Base-by-base conservation (phyloP, 129 eudicot genomes). In the Smallanthus sonchifolius region DNA sequence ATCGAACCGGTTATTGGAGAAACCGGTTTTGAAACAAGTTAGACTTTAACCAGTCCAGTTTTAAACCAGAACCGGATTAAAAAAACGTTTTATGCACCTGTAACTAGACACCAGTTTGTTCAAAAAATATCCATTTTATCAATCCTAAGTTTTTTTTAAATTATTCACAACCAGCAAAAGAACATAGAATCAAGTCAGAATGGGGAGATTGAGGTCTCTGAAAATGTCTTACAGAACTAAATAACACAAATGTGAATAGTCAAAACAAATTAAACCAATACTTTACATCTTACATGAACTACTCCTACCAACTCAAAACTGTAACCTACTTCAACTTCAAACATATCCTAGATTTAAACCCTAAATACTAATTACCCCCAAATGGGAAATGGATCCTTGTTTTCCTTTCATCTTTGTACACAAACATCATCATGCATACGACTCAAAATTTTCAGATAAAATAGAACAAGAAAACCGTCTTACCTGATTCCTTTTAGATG, bases 221-320 rank as follows among this genome's bases (percentile, higher is more conserved):
- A 20, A 49, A 62, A 63, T 24, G 52, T 69, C 70, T 36, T 49
- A 10, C 44, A 7, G 43, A 51, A 32, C 45, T 40, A 72, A 54
- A 71, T 4, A 79, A 72, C 67, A 72, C 73, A 79, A 72, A 65
- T 38, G 68, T 72, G 61, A 49, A 47, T 52, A 51, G 67, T 76
- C 73, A 30, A 62, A 62, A 62, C 45, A 43, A 28, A 19, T 69
- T 30, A 77, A 32, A 37, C 49, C 38, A 67, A 79, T 79, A 72
- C 73, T 79, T 72, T 79, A 79, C 83, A 79, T 71, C 82, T 71
- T 73, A 79, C 78, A 79, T n/a, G 38, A 72, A 40, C 83, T 72
- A 79, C 78, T 79, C 51, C 82, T 79, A 72, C 68, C 65, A 78
- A 65, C 78, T 79, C 77, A 79, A 79, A 72, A 72, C 6, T 79